Evolutionary conservation across 2,329 filamentous ascomycete species (phyloP).

Genomic region (Penicillium sp.): DNA sequence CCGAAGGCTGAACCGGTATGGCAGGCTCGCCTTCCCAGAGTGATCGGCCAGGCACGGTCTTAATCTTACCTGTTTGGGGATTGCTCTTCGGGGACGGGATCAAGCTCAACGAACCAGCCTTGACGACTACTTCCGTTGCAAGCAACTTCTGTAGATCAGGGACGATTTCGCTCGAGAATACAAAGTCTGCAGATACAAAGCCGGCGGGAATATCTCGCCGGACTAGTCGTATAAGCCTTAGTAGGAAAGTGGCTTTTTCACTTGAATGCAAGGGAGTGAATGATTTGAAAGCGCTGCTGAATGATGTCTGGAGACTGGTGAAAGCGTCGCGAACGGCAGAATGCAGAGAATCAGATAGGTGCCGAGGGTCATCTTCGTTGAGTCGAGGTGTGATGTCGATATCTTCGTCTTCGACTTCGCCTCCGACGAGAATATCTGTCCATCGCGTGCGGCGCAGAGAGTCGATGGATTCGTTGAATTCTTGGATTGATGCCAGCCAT

Average conservation of each 20-base stretch:
- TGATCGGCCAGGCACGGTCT: conserved; percentile 59
- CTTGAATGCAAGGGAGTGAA: conserved; percentile 49
- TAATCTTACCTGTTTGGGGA: conserved; percentile 40
- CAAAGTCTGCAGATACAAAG: conserved; percentile 40
- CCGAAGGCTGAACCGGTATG: conserved; percentile 76
- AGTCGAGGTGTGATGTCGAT: conserved; percentile 49
- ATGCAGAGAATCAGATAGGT: conserved; percentile 61
- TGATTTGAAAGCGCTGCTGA: conserved; percentile 48
- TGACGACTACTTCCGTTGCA: conserved; percentile 52
- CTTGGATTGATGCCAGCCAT: conserved; percentile 74
- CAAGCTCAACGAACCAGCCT: conserved; percentile 45
- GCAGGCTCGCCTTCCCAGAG: conserved; percentile 79
- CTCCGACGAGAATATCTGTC: conserved; percentile 42
- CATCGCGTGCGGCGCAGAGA: conserved; percentile 38
- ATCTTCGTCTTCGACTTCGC: conserved; percentile 41
- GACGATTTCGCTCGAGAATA: conserved; percentile 62
- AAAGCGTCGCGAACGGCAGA: conserved; percentile 59
- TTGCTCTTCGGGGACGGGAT: conserved; percentile 9
- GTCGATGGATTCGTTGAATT: conserved; percentile 32
- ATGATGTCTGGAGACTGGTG: conserved; percentile 49
- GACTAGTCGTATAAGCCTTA: conserved; percentile 74
- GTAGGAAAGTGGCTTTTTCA: conserved; percentile 60
- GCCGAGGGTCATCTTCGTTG: conserved; percentile 68
- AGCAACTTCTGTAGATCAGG: conserved; percentile 65
- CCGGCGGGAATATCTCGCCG: conserved; percentile 62